Conservation (phyloP, 495 filamentous ascomycete species). For the Sabuloglossum arenarium region DNA sequence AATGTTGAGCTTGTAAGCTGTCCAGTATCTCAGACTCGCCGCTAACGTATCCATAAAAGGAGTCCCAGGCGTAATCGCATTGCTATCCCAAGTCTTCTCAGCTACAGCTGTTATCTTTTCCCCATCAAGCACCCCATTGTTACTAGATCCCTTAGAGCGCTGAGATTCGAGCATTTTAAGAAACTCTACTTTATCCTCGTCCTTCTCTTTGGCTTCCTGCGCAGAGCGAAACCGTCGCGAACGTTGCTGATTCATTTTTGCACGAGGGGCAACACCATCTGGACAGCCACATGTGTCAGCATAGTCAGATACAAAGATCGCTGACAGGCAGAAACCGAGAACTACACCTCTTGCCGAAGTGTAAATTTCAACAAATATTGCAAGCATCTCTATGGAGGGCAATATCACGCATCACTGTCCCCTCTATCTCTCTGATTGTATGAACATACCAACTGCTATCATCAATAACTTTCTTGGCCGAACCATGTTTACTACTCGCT, state of each 20-base stretch:
- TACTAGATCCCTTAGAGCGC: conserved; percentile 20
- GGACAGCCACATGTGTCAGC: not conserved
- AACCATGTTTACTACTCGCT: conserved; percentile 95
- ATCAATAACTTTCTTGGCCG: conserved; percentile 85
- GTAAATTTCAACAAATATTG: not conserved
- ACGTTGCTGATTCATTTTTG: conserved; percentile 96
- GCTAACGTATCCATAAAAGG: conserved; percentile 98
- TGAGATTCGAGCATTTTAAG: conserved; percentile 60
- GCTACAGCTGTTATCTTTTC: conserved; percentile 39
- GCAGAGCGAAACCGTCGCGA: conserved; percentile 81
- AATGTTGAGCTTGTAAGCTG: conserved; percentile 87
- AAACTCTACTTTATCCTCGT: conserved; percentile 74
- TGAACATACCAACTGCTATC: conserved; percentile 80
- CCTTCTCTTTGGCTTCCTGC: conserved; percentile 83
- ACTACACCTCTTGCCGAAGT: conserved; percentile 10
- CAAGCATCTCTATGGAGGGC: not conserved
- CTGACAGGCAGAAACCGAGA: not conserved
- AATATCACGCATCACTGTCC: not conserved
- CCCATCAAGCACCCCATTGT: conserved; percentile 29
- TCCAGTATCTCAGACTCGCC: conserved; percentile 83
- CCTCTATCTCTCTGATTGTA: conserved; percentile 4
- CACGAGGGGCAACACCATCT: conserved; percentile 87
- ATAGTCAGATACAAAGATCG: not conserved
- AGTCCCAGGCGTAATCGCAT: conserved; percentile 93
- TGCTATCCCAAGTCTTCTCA: conserved; percentile 94